A percentile compares a stretch with the other conserved stretches of the same genome.
Conservation (phyloP, 345 rosid species). For the Eucalyptus polybractea region DNA sequence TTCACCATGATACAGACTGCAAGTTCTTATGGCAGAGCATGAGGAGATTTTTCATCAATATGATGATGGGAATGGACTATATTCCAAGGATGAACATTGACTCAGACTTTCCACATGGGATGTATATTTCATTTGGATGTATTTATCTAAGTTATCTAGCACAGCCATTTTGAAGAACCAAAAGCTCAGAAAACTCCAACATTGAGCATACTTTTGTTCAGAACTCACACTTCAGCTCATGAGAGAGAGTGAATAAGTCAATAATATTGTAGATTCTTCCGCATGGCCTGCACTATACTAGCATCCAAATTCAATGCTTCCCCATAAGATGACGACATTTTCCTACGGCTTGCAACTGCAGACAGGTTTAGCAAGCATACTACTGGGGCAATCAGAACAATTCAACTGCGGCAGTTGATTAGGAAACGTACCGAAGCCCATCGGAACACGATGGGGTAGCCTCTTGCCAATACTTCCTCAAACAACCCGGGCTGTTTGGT, state of each 20-base stretch:
- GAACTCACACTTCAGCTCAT: neutral
- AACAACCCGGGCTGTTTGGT: slow-evolving; percentile 21
- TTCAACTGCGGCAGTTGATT: neutral
- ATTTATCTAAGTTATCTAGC: neutral
- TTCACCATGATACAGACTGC: neutral
- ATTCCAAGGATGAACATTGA: neutral
- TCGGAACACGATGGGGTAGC: slow-evolving; percentile 42
- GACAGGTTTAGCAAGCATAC: neutral
- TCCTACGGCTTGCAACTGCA: neutral
- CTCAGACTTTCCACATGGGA: neutral
- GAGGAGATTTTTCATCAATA: neutral
- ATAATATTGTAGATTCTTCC: neutral
- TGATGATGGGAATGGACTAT: neutral
- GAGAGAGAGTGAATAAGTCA: too few species aligned
- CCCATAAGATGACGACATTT: neutral
- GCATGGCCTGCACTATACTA: neutral
- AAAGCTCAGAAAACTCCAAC: neutral
- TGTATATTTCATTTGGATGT: neutral
- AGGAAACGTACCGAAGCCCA: slow-evolving; percentile 59
- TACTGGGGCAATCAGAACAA: neutral
- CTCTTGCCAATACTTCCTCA: slow-evolving; percentile 39
- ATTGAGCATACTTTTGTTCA: neutral
- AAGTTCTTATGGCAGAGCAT: neutral
- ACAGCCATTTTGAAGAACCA: neutral
- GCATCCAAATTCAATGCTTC: neutral